Evolutionary conservation across 2,329 filamentous ascomycete genomes (phyloP), one percentile per base, ranked within the genome.

Genomic region (Zymoseptoria crescenta): DNA sequence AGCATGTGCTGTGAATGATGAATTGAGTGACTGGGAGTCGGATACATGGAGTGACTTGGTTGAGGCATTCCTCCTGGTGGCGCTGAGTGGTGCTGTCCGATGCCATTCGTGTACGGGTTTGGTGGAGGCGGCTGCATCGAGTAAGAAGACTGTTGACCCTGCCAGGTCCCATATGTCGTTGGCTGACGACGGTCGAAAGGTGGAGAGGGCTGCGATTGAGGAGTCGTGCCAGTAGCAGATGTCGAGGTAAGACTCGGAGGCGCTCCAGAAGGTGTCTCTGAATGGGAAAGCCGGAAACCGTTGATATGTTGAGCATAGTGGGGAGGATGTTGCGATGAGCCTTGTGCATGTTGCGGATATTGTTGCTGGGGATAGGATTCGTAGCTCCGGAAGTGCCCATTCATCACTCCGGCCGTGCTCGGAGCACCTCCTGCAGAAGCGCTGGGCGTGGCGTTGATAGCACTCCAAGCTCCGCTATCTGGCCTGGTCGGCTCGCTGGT

Each of bases 401-500:
- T 70, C 24, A 55, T 64, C 3, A 64, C 62, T 20, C 64, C 65
- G 10, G 68, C 61, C 13, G 63, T 64, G 62, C 58, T 66, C 13
- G 60, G 61, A 30, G 48, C 30, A 30, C 35, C 19, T 19, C 19
- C 51, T 29, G 50, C 54, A n/a, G 62, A 55, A 30, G 70, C 67
- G 10, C 69, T 69, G 19, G 61, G 65, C 49, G 52, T 61, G 59
- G 68, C 55, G 50, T 75, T 75, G 65, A 76, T 75, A 10, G 74
- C 73, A 54, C 73, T 75, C 74, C 74, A 76, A 2, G 71, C 65
- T 30, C 74, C 73, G 50, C 70, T 68, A 48, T 70, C 69, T 8
- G 61, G 49, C 55, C 55, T 63, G 10, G 55, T 52, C n/a, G 60
- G 61, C 28, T 67, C 62, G 9, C 64, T 64, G 10, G 55, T 49